These are phyloP conservation scores for Isatis tinctoria DNA, from an alignment of 345 rosid genomes.

Conservation along the genomic window DNA sequence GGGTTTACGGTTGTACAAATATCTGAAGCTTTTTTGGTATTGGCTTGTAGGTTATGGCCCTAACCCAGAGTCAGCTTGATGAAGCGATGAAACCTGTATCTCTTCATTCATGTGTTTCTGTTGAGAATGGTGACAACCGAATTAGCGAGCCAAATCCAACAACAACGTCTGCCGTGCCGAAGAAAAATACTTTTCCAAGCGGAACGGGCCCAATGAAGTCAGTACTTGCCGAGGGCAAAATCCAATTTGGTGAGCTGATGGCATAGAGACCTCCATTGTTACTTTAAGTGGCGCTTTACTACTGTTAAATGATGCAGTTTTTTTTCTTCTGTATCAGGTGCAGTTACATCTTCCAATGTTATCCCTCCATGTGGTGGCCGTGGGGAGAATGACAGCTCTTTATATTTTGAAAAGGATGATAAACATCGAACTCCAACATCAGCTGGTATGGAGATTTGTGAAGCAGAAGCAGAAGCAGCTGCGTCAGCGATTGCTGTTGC, in stretches of 20 bases:
- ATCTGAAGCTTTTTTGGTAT: conserved; percentile 19
- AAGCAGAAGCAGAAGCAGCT: conserved; percentile 87
- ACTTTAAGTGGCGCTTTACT: conserved; percentile 20
- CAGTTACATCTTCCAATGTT: conserved; percentile 82
- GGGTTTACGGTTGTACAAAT: background rate
- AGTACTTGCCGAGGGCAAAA: conserved; percentile 90
- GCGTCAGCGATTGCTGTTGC: conserved; percentile 94
- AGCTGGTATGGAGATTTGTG: conserved; percentile 62
- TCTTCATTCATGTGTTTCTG: conserved; percentile 58
- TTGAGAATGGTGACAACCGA: conserved; percentile 54
- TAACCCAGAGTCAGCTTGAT: conserved; percentile 84
- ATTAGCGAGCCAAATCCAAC: conserved; percentile 47
- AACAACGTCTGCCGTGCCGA: conserved; percentile 47
- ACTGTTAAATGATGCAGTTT: conserved; percentile 1
- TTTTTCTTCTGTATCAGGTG: conserved; percentile 49
- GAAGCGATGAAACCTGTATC: conserved; percentile 86
- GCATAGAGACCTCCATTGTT: conserved; percentile 12
- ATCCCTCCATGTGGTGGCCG: conserved; percentile 45
- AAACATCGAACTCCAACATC: conserved; percentile 49
- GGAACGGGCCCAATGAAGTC: conserved; percentile 69
- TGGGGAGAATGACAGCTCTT: conserved; percentile 48
- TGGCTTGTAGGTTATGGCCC: conserved; percentile 75
- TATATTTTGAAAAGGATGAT: conserved; percentile 65
- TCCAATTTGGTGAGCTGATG: conserved; percentile 82
- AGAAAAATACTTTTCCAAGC: conserved; percentile 67